Base-by-base conservation (phyloP, 208 protist species). In the Acanthamoeba lenticulata region DNA sequence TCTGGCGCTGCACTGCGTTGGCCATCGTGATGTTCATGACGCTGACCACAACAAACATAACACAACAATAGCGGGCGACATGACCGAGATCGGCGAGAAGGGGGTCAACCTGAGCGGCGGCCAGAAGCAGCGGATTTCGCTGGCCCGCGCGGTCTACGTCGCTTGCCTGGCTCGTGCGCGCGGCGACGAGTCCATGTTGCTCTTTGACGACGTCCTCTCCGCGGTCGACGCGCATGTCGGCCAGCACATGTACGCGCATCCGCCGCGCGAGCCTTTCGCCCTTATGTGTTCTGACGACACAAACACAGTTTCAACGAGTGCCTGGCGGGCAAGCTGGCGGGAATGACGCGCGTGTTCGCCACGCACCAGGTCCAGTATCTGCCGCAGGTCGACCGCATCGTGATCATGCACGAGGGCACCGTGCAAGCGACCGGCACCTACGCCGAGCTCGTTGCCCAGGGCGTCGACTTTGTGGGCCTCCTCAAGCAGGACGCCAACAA, bases 351-450 rank as follows among this genome's bases (percentile, higher is more conserved):
- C 11, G 86, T 99, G 27, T 95, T 99, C 2, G 98, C 97, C 15
- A 99, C 98, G 13, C 98, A 99, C 95, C 98, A 98, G 69, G 45
- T 99, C 6, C 98, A 99, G 74, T 96, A 98, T n/a, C 40, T 99
- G 15, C 88, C 95, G 6, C 65, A 96, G 1, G 96, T 91, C 21
- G 97, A 98, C 69, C 77, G 97, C 44, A 95, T 99, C 34, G 9
- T 36, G 11, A 77, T 77, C 34, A 77, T 77, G 34, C 29, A 77
- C 29, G 34, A 77, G 13, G 67, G 67, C 15, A 77, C 67, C 27
- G 34, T 77, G 27, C 24, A 77, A 24, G 34, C 34, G 11, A 19
- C 24, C 15, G 67, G 67, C 21, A 77, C 67, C 15, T 77, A 40
- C 34, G 21, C 11, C 11, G 15, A 90, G 55, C 88, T 96, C 24